These are phyloP conservation scores for Zymoseptoria passerinii DNA, from an alignment of 2,329 filamentous ascomycete species.

Conservation along the genomic window DNA sequence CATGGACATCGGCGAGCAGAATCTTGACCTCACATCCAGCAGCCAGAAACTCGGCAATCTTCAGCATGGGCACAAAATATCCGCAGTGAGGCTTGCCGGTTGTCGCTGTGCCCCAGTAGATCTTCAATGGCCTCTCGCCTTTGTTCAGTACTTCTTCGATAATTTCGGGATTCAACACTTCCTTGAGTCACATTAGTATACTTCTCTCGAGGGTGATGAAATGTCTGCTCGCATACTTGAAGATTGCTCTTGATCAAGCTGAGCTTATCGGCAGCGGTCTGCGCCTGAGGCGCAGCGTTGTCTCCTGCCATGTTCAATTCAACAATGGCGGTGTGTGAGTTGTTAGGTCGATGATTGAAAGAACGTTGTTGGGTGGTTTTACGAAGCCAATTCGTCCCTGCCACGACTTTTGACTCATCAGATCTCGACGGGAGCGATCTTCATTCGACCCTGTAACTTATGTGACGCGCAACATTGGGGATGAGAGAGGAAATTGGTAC, in stretches of 20 bases:
- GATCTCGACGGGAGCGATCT: neutral
- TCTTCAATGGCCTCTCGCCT: slow-evolving; percentile 61
- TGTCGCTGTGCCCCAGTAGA: slow-evolving; percentile 85
- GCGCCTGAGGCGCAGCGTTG: slow-evolving; percentile 7
- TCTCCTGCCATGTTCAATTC: slow-evolving; percentile 8
- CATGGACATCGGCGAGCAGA: slow-evolving; percentile 46
- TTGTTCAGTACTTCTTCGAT: slow-evolving; percentile 63
- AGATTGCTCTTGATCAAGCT: slow-evolving; percentile 67
- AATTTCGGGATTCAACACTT: slow-evolving; percentile 77
- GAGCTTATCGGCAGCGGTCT: slow-evolving; percentile 51
- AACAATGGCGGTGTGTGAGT: neutral
- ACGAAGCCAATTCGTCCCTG: neutral
- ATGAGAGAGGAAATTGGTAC: neutral
- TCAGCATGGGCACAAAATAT: slow-evolving; percentile 82
- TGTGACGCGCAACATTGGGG: neutral
- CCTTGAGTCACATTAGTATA: slow-evolving; percentile 43
- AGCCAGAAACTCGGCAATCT: slow-evolving; percentile 78
- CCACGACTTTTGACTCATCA: neutral
- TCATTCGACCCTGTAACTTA: neutral
- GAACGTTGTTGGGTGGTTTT: neutral
- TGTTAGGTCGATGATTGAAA: neutral
- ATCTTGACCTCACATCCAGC: slow-evolving; percentile 64
- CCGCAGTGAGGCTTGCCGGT: slow-evolving; percentile 83
- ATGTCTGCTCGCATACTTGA: neutral
- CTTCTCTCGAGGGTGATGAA: slow-evolving; percentile 14